Conservation (phyloP, 306 rosid genomes). For the Castanea sativa region DNA sequence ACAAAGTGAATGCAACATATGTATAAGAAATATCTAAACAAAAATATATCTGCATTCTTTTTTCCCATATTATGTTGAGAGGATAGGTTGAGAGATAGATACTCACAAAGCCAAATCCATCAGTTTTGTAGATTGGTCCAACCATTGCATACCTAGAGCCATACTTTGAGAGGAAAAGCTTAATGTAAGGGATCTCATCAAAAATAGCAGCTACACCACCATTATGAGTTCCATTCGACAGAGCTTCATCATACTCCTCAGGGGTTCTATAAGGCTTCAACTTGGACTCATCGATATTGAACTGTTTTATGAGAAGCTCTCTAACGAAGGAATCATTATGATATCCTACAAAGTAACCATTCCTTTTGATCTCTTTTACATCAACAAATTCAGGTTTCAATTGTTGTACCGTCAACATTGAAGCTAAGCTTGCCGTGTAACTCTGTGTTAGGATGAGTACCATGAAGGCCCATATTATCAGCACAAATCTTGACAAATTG, state of each 20-base stretch:
- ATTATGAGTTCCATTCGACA: slow-evolving; percentile 21
- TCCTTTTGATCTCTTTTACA: slow-evolving; percentile 14
- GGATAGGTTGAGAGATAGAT: too few relatives aligned
- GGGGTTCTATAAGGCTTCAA: background rate
- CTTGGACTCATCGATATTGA: background rate
- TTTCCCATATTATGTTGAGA: too few relatives aligned
- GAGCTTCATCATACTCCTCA: slow-evolving; percentile 6
- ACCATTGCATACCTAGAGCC: slow-evolving; percentile 23
- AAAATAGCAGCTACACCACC: slow-evolving; percentile 33
- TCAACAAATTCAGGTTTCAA: slow-evolving; percentile 21
- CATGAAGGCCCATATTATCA: slow-evolving; percentile 37
- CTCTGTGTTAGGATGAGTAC: slow-evolving; percentile 41
- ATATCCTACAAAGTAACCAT: slow-evolving; percentile 21
- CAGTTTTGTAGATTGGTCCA: slow-evolving; percentile 23
- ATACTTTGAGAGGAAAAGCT: slow-evolving; percentile 1
- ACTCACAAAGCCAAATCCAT: slow-evolving; percentile 36
- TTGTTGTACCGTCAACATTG: slow-evolving; percentile 30
- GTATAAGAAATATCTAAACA: too few relatives aligned
- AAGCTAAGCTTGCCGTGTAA: slow-evolving; percentile 38
- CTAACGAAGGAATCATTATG: background rate
- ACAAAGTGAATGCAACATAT: too few relatives aligned
- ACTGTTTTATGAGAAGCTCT: background rate
- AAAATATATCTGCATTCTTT: too few relatives aligned
- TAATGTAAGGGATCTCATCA: slow-evolving; percentile 22
- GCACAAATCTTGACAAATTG: slow-evolving; percentile 34